phyloP scores from a whole-genome alignment of 2,329 filamentous ascomycete genomes.

The Boeremia lycopersici region DNA sequence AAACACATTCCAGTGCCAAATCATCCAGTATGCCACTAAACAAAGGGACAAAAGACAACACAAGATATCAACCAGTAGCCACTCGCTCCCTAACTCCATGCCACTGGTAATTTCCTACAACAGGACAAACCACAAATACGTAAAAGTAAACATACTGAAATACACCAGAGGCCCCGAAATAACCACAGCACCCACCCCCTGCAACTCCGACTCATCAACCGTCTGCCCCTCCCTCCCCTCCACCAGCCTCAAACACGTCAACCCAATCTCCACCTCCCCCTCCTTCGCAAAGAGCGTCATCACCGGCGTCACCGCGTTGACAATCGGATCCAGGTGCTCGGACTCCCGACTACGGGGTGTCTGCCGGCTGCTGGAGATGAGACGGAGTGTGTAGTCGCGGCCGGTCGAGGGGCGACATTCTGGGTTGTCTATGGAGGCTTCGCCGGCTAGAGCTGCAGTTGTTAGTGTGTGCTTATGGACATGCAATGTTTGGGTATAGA shows the following conservation, averaged over 20 bases:
- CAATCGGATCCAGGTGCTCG: background rate
- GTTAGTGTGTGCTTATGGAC: background rate
- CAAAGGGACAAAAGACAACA: no score
- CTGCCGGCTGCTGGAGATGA: background rate
- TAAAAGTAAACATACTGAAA: background rate
- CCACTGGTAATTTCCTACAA: background rate
- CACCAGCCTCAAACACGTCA: slow-evolving; percentile 6
- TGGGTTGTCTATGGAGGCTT: background rate
- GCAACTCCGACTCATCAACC: background rate
- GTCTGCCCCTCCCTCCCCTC: background rate
- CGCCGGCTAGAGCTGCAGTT: background rate
- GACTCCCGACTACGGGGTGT: background rate
- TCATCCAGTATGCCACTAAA: no score
- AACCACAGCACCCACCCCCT: background rate
- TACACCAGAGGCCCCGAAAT: background rate
- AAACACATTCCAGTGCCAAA: no score
- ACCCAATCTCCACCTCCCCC: background rate
- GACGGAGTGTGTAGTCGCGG: slow-evolving; percentile 2
- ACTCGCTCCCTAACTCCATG: background rate
- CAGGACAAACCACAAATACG: background rate
- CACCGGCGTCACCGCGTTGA: slow-evolving; percentile 5
- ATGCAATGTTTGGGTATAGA: no score
- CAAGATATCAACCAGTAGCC: no score
- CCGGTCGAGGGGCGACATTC: slow-evolving; percentile 12
- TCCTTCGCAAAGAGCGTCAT: slow-evolving; percentile 5